These are phyloP conservation scores for Sporisorium reilianum DNA, from an alignment of 1,284 basidiomycete genomes.

Conservation along the genomic window DNA sequence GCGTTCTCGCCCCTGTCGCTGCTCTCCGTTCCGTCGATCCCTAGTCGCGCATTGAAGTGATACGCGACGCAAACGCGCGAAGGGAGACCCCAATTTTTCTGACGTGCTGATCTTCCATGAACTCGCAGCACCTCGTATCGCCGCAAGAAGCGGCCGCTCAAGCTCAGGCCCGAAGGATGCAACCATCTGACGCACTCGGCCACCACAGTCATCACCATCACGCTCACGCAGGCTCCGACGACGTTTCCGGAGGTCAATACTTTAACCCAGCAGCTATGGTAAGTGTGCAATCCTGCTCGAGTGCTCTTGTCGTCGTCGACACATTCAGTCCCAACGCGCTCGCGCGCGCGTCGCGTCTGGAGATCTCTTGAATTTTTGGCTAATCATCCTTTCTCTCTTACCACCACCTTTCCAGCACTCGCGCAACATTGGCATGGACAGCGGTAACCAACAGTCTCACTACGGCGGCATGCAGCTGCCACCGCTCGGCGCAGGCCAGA, in stretches of 20 bases:
- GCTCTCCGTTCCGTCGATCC: slow-evolving; percentile 19
- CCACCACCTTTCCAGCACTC: slow-evolving; percentile 24
- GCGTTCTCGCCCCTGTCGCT: neutral
- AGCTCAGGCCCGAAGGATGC: slow-evolving; percentile 56
- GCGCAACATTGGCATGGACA: slow-evolving; percentile 49
- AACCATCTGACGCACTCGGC: slow-evolving; percentile 47
- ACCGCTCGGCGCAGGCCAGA: slow-evolving; percentile 50
- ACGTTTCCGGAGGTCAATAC: slow-evolving; percentile 46
- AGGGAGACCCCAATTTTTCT: slow-evolving; percentile 22
- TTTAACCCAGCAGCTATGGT: slow-evolving; percentile 58
- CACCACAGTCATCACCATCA: slow-evolving; percentile 51
- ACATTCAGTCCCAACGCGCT: too few relatives aligned
- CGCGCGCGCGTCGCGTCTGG: slow-evolving; percentile 9
- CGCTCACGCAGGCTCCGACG: slow-evolving; percentile 44
- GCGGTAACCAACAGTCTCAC: slow-evolving; percentile 38
- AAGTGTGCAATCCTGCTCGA: slow-evolving; percentile 4
- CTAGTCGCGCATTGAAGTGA: slow-evolving; percentile 42
- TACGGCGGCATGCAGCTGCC: slow-evolving; percentile 57
- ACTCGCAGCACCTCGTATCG: slow-evolving; percentile 56
- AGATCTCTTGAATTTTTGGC: neutral
- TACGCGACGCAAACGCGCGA: slow-evolving; percentile 31
- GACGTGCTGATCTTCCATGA: slow-evolving; percentile 49
- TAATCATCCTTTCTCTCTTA: slow-evolving; percentile 3
- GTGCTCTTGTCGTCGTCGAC: neutral
- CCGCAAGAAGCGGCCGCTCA: slow-evolving; percentile 58